Evolutionary conservation across 495 filamentous ascomycete species (phyloP).

Genomic region (Amphirosellinia nigrospora): DNA sequence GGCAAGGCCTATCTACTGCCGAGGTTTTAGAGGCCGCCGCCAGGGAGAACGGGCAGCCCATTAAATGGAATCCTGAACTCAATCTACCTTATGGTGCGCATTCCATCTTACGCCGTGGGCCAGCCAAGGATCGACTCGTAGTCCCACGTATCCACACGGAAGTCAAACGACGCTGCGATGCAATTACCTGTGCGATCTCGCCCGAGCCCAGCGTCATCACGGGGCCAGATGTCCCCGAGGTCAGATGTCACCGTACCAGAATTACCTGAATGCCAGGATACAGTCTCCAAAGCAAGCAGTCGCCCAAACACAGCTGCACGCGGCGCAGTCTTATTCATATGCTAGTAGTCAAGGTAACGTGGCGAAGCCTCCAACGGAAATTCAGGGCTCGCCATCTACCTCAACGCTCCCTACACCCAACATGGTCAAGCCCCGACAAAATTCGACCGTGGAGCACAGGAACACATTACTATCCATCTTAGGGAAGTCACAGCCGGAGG

Average conservation of each 20-base stretch:
- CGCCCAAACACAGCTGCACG: slow-evolving; percentile 17
- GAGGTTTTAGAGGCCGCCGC: slow-evolving; percentile 36
- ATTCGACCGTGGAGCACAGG: slow-evolving; percentile 64
- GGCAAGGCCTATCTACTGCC: slow-evolving; percentile 30
- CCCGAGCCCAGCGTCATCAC: slow-evolving; percentile 30
- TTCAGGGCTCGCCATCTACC: slow-evolving; percentile 41
- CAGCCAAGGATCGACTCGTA: slow-evolving; percentile 30
- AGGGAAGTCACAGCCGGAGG: slow-evolving; percentile 59
- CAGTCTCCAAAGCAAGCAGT: slow-evolving; percentile 30
- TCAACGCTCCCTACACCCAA: slow-evolving; percentile 36
- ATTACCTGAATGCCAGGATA: slow-evolving; percentile 27
- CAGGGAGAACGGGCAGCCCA: slow-evolving; percentile 38
- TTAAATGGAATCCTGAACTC: slow-evolving; percentile 46
- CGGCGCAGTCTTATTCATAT: slow-evolving; percentile 35
- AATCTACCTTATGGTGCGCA: slow-evolving; percentile 51
- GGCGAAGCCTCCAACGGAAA: slow-evolving; percentile 40
- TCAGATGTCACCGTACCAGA: slow-evolving; percentile 26
- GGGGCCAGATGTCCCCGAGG: slow-evolving; percentile 28
- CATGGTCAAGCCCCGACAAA: slow-evolving; percentile 30
- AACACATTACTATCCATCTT: slow-evolving; percentile 75
- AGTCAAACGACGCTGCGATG: slow-evolving; percentile 18
- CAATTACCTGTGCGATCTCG: slow-evolving; percentile 28
- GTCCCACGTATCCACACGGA: slow-evolving; percentile 23
- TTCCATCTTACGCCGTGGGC: slow-evolving; percentile 45
- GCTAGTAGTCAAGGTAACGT: slow-evolving; percentile 26